phyloP scores from a whole-genome alignment of 2,329 filamentous ascomycete species.

The Aspergillus sp. region DNA sequence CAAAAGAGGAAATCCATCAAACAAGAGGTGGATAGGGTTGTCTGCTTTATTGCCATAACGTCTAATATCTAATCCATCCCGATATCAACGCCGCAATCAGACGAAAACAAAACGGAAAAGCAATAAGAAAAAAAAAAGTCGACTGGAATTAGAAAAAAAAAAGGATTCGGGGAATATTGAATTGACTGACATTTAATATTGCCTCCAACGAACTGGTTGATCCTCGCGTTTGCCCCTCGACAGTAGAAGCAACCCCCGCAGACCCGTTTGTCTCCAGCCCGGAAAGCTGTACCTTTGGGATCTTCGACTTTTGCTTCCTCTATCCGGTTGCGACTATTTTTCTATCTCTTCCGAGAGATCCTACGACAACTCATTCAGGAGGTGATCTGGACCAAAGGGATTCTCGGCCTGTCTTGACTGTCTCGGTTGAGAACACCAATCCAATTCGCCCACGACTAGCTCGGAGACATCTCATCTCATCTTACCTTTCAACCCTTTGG shows the following conservation, averaged over 20 bases:
- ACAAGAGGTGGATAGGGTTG: not conserved
- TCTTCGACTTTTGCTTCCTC: no score
- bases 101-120: slow-evolving; percentile 1
- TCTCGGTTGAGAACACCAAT: slow-evolving; percentile 20
- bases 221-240: no score
- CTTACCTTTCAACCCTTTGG: not conserved
- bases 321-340: no score
- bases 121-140: slow-evolving; percentile 6
- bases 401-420: not conserved
- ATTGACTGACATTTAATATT: slow-evolving; percentile 10
- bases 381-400: no score
- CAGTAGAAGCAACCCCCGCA: not conserved
- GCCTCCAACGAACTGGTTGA: no score
- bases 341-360: no score
- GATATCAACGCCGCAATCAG: not conserved
- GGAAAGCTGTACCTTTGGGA: no score
- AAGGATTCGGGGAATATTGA: slow-evolving; percentile 10
- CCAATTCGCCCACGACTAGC: slow-evolving; percentile 7
- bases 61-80: not conserved
- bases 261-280: not conserved
- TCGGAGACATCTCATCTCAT: no score
- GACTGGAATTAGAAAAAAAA: slow-evolving; percentile 1
- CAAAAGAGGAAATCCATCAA: not conserved
- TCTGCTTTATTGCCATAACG: not conserved
- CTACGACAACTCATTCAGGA: no score